Conservation (phyloP, 2,329 filamentous ascomycete species). For the Paracoccidioides lutzii region DNA sequence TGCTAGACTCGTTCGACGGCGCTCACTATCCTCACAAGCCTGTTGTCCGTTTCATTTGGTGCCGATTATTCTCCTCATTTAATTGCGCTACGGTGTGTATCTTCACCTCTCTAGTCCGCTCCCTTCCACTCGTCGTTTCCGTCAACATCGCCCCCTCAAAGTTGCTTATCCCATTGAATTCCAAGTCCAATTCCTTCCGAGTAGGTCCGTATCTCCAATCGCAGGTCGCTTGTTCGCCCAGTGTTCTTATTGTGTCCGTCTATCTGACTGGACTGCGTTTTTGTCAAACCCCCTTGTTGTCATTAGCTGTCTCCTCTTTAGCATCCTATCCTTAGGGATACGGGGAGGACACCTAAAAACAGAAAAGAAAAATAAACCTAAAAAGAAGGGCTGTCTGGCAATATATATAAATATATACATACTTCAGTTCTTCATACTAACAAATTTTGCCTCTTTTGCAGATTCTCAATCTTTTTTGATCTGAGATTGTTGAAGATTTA, state of each 20-base stretch:
- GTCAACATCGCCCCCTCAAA: not conserved
- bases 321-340: not conserved
- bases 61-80: too few relatives aligned
- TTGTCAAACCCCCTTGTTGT: not conserved
- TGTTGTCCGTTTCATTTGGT: not conserved
- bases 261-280: not conserved
- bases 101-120: too few relatives aligned
- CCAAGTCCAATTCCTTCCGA: not conserved
- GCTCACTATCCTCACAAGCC: not conserved
- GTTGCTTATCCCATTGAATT: not conserved
- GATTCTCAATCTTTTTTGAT: slow-evolving; percentile 1
- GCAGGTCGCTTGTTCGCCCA: not conserved
- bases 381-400: not conserved
- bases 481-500: not conserved
- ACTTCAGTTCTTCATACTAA: not conserved
- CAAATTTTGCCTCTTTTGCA: not conserved
- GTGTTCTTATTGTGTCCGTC: not conserved
- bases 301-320: not conserved
- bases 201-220: not conserved
- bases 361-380: not conserved
- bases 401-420: not conserved
- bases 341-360: not conserved
- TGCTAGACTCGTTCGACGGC: not conserved
- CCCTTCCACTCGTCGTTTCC: not conserved
- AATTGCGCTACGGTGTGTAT: too few relatives aligned